Evolutionary conservation across 2,329 filamentous ascomycete genomes (phyloP).

Genomic region (Plectosphaerella cucumerina): DNA sequence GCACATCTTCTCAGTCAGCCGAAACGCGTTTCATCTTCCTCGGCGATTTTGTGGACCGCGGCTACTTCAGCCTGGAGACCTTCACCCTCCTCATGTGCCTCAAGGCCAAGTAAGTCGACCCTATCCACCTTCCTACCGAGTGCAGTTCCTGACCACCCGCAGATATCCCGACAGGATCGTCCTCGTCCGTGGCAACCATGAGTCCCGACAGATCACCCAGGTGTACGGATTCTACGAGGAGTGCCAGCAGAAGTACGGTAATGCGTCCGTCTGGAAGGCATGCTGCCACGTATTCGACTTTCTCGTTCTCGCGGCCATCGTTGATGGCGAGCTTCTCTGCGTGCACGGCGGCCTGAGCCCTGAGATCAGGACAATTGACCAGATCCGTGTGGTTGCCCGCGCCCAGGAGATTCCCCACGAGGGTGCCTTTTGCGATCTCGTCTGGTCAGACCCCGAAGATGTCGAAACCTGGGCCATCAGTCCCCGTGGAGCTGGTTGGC

Average conservation of each 20-base stretch:
- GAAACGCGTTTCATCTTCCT: conserved; percentile 56
- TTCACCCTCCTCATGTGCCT: conserved; percentile 96
- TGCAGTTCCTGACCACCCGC: conserved; percentile 15
- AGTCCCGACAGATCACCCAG: conserved; percentile 95
- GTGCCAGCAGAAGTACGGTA: conserved; percentile 96
- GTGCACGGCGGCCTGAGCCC: conserved; percentile 89
- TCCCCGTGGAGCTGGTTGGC: conserved; percentile 92
- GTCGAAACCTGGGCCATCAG: conserved; percentile 95
- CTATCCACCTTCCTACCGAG: neutral
- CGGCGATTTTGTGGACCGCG: conserved; percentile 95
- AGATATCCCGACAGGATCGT: conserved; percentile 95
- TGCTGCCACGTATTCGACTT: conserved; percentile 99
- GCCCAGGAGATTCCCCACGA: conserved; percentile 98
- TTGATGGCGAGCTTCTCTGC: conserved; percentile 97
- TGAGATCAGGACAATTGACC: conserved; percentile 94
- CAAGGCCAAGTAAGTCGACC: conserved; percentile 59
- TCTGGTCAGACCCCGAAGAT: conserved; percentile 98
- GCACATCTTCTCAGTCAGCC: conserved; percentile 39
- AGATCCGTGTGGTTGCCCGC: conserved; percentile 97
- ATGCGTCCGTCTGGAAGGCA: conserved; percentile 99
- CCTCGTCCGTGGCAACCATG: conserved; percentile 95
- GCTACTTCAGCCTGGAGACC: conserved; percentile 96
- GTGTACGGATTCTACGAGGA: conserved; percentile 99
- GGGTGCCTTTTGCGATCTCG: conserved; percentile 95
- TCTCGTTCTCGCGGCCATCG: conserved; percentile 91